These are phyloP conservation scores for Polygonum aviculare DNA, from an alignment of 148 eudicot genomes.

Conservation along the genomic window DNA sequence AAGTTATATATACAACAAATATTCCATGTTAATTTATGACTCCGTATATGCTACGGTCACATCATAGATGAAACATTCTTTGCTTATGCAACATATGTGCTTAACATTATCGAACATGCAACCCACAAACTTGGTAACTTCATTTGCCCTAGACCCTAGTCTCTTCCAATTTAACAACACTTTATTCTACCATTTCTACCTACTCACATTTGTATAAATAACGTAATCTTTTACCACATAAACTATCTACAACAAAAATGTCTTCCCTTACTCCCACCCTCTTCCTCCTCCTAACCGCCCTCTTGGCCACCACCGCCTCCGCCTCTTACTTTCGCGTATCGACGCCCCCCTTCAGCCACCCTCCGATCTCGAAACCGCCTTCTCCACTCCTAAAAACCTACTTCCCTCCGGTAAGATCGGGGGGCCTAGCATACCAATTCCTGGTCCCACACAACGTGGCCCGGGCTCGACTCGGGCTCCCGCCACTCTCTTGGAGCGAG, in stretches of 20 bases:
- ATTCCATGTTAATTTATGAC: too few relatives aligned
- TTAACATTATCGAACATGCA: constrained; percentile 66
- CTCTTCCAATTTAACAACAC: background rate
- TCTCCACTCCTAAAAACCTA: background rate
- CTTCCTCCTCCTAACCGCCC: constrained; percentile 14
- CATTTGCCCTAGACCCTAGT: background rate
- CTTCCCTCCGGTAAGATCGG: background rate
- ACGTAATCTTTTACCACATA: background rate
- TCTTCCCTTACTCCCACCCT: background rate
- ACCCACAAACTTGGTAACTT: constrained; percentile 34
- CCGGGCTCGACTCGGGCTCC: background rate
- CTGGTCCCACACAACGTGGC: constrained; percentile 6
- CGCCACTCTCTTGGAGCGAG: background rate
- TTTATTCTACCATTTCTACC: background rate
- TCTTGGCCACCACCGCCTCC: constrained; percentile 11
- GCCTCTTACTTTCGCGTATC: constrained; percentile 10
- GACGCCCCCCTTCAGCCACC: background rate
- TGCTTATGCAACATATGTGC: constrained; percentile 12
- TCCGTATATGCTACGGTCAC: background rate
- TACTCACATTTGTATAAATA: background rate
- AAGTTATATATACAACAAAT: background rate
- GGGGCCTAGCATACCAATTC: background rate
- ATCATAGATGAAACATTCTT: background rate
- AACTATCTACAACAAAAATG: background rate
- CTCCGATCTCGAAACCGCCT: background rate